phyloP scores from a whole-genome alignment of 1,139 yeast species.

The Williopsis jadinii region DNA sequence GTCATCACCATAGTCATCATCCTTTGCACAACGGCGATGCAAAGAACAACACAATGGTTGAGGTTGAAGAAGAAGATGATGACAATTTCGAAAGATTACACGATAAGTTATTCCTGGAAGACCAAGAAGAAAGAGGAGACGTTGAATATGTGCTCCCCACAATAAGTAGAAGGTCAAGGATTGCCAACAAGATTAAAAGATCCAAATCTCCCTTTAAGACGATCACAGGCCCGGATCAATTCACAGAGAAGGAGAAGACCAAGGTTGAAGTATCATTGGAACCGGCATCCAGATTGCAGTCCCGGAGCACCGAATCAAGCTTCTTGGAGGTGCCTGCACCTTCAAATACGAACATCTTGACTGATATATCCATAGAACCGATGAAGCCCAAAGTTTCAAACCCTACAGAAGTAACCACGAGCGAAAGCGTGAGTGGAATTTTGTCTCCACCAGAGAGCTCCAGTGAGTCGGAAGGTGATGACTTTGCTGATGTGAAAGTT shows the following conservation, averaged over 20 bases:
- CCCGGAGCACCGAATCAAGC: background rate
- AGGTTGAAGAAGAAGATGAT: constrained; percentile 1
- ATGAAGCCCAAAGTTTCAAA: constrained; percentile 5
- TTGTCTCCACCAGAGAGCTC: constrained; percentile 2
- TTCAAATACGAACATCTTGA: constrained; percentile 4
- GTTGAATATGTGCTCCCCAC: too few species aligned
- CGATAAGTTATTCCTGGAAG: constrained; percentile 13
- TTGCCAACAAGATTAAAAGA: constrained; percentile 13
- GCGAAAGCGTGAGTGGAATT: background rate
- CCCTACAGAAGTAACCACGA: background rate
- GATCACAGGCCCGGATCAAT: background rate
- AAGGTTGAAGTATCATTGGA: too few species aligned
- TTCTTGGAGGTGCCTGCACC: background rate
- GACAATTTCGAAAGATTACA: constrained; percentile 6
- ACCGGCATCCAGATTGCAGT: too few species aligned
- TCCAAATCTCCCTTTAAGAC: constrained; percentile 21
- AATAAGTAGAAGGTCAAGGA: constrained; percentile 6
- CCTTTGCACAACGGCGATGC: background rate
- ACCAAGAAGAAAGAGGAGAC: background rate
- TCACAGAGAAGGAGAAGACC: background rate
- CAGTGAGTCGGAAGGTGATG: constrained; percentile 16
- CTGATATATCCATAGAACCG: constrained; percentile 20
- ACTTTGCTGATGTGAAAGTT: constrained; percentile 22
- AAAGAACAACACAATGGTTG: too few species aligned
- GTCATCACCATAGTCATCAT: constrained; percentile 4